A percentile compares a stretch with the other conserved stretches of the same genome.
phyloP scores from a whole-genome alignment of 352 stramenopile species.

The Phytophthora pistaciae region DNA sequence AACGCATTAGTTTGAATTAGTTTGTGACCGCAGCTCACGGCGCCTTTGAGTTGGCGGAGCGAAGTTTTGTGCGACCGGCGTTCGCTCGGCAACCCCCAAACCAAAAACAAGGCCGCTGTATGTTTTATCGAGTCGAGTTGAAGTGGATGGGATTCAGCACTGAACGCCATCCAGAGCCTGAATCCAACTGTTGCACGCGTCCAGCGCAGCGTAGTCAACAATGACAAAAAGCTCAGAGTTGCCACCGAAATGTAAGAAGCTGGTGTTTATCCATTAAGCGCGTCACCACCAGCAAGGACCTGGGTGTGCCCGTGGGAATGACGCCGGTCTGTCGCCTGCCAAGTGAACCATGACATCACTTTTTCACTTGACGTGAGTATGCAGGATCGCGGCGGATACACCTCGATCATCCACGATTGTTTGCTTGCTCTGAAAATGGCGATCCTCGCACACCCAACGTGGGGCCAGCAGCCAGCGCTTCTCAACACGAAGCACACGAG shows the following conservation, averaged over 20 bases:
- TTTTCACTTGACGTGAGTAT: constrained; percentile 17
- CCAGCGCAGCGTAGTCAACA: neutral
- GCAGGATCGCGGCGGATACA: constrained; percentile 13
- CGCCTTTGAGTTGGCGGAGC: neutral
- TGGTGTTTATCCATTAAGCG: neutral
- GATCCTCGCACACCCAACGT: constrained; percentile 5
- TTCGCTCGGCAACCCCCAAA: neutral
- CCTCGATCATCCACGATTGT: constrained; percentile 4
- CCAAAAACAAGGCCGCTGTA: constrained; percentile 7
- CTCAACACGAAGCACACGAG: neutral
- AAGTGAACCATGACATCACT: constrained; percentile 30
- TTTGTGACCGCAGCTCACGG: neutral
- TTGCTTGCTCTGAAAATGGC: constrained; percentile 2
- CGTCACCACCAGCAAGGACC: constrained; percentile 1
- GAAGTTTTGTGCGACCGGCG: constrained; percentile 2
- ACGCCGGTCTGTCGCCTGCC: constrained; percentile 13
- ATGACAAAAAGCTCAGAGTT: constrained; percentile 1
- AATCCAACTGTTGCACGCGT: neutral
- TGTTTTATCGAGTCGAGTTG: constrained; percentile 6
- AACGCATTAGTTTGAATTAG: neutral
- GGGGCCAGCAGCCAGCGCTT: constrained; percentile 7
- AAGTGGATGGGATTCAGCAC: constrained; percentile 5
- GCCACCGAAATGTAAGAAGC: neutral
- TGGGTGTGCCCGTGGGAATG: constrained; percentile 20
- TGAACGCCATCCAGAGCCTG: constrained; percentile 10